Conservation (phyloP, 2,329 filamentous ascomycete genomes). For the Phoma sp. region DNA sequence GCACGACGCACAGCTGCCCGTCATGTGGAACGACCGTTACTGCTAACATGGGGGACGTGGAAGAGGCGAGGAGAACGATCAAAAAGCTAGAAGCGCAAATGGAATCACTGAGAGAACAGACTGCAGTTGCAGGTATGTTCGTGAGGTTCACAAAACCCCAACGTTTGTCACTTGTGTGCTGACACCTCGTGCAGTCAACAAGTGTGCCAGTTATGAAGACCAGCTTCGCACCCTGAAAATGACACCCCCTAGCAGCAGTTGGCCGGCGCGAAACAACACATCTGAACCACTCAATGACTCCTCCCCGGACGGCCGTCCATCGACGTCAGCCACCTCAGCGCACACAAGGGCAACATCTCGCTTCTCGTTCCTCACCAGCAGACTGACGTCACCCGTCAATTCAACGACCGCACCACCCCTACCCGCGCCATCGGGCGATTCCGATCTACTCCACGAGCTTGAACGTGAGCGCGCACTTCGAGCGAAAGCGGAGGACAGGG, state of each 20-base stretch:
- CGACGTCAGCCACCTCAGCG: conserved; percentile 35
- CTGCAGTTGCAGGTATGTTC: conserved; percentile 64
- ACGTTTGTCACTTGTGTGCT: conserved; percentile 5
- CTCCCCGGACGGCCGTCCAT: conserved; percentile 38
- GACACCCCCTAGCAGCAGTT: conserved; percentile 9
- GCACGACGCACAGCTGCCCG: conserved; percentile 37
- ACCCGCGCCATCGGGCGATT: conserved; percentile 31
- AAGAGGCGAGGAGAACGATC: conserved; percentile 36
- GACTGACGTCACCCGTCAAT: conserved; percentile 44
- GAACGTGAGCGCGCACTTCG: conserved; percentile 71
- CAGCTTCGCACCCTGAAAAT: conserved; percentile 65
- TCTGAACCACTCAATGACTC: conserved; percentile 24
- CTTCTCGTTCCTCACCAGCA: conserved; percentile 53
- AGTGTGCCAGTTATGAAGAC: conserved; percentile 79
- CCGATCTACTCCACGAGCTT: conserved; percentile 67
- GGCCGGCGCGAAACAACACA: conserved; percentile 31
- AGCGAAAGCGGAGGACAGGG: conserved; percentile 70
- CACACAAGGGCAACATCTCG: conserved; percentile 44
- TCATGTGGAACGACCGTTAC: conserved; percentile 36
- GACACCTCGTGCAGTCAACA: conserved; percentile 53
- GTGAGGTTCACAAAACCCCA: neutral
- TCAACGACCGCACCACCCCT: conserved; percentile 22
- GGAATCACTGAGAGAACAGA: conserved; percentile 72
- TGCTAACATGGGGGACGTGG: conserved; percentile 18
- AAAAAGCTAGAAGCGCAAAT: conserved; percentile 74